Evolutionary conservation across 1,139 yeast genomes (phyloP).

Genomic region (Lodderomyces orthopsilosis): DNA sequence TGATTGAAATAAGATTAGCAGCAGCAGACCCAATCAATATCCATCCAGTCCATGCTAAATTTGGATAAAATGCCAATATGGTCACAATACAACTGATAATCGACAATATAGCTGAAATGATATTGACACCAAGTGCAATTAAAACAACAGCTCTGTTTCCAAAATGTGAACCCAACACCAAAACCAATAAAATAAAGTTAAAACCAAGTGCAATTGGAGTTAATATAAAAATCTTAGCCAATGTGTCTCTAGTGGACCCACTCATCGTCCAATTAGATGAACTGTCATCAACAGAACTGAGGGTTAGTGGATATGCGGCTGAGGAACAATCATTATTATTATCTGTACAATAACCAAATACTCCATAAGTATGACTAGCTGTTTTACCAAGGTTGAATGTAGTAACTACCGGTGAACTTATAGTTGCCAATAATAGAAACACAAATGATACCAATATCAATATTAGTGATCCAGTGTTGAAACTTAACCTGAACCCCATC

Average conservation of each 20-base stretch:
- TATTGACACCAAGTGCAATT: slow-evolving; percentile 27
- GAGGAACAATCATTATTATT: slow-evolving; percentile 45
- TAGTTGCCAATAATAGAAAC: slow-evolving; percentile 50
- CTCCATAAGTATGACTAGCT: slow-evolving; percentile 66
- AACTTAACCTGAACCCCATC: slow-evolving; percentile 18
- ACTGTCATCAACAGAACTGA: slow-evolving; percentile 19
- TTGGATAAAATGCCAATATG: slow-evolving; percentile 59
- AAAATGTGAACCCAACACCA: slow-evolving; percentile 34
- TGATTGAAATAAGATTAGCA: slow-evolving; percentile 40
- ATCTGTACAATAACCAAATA: slow-evolving; percentile 71
- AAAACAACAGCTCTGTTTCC: slow-evolving; percentile 18
- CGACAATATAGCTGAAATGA: slow-evolving; percentile 51
- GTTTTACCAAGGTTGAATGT: slow-evolving; percentile 37
- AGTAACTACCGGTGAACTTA: slow-evolving; percentile 46
- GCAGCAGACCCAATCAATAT: slow-evolving; percentile 64
- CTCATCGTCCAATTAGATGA: slow-evolving; percentile 26
- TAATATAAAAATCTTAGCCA: slow-evolving; percentile 70
- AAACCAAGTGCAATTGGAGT: slow-evolving; percentile 84
- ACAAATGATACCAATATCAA: slow-evolving; percentile 42
- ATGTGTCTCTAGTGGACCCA: slow-evolving; percentile 51
- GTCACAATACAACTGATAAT: slow-evolving; percentile 53
- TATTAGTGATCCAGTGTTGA: slow-evolving; percentile 30
- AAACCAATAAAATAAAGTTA: slow-evolving; percentile 46
- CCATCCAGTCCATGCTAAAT: slow-evolving; percentile 70
- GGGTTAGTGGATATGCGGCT: slow-evolving; percentile 34